Base-by-base conservation (phyloP, 352 stramenopile species). In the Phytophthora melonis region DNA sequence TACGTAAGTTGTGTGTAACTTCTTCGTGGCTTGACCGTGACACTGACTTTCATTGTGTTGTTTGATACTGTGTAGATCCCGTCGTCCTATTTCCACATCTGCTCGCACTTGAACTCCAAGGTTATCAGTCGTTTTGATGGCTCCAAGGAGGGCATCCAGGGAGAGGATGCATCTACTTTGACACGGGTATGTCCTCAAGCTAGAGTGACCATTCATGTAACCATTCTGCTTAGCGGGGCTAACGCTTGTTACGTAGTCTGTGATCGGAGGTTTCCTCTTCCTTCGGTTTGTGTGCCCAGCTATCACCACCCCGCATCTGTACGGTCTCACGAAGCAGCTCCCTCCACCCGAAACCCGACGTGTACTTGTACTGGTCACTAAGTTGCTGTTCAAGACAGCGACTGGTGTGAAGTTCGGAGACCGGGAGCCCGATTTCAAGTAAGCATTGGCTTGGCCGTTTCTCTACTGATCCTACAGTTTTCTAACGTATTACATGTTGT, bases 361-460 rank as follows among this genome's bases (percentile, higher is more conserved):
- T 45, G 83, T 95, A 27, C 82, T 97, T n/a, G 90, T 97, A 23
- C 78, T 96, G 0, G 78, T 97, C 45, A 96, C 89, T 0, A 97
- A 97, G 53, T 57, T 97, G n/a, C 63, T 97, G 10, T 96, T 96
- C 68, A 97, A 97, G 72, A 95, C 89, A 5, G 90, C 91, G 30
- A 97, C 88, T 6, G 92, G 84, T 13, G 90, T 97, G 43, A 83
- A 92, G 52, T 97, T 97, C 70, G 89, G 88, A 57, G 89, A 96
- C 14, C 79, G 89, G 27, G 91, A 97, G 64, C 80, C 91, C 2
- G 85, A 96, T 68, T 83, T 96, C 61, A 84, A 88, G 90, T 97
- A 71, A 13, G 79, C 77, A 3, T 3, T 23, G 5, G 19, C 13
- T 10, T 13, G 32, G 53, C n/a, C 25, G 50, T 39, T 49, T 60